A percentile compares a stretch with the other conserved stretches of the same genome.
phyloP scores from a whole-genome alignment of 805 yeast species.

The Kluyveromyces wickerhamii region DNA sequence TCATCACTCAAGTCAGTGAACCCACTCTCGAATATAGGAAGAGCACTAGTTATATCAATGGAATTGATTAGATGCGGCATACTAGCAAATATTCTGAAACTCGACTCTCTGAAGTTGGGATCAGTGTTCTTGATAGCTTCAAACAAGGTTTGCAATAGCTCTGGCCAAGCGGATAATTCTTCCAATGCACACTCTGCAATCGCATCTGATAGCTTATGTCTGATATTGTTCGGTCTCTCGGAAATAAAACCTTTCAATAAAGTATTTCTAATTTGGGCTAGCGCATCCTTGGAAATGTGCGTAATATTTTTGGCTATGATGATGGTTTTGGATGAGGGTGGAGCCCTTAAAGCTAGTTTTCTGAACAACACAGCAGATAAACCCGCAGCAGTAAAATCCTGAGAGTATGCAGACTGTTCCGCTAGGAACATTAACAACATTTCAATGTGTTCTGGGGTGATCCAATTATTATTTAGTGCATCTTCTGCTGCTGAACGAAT shows the following conservation, averaged over 20 bases:
- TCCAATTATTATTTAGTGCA: slow-evolving; percentile 69
- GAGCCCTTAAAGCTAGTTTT: slow-evolving; percentile 73
- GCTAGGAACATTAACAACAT: slow-evolving; percentile 69
- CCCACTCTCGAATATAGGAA: slow-evolving; percentile 71
- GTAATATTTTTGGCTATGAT: slow-evolving; percentile 77
- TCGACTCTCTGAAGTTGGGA: slow-evolving; percentile 74
- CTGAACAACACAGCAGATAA: slow-evolving; percentile 86
- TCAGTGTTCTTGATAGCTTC: slow-evolving; percentile 51
- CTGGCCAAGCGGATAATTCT: slow-evolving; percentile 63
- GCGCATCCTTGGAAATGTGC: slow-evolving; percentile 49
- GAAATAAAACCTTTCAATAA: slow-evolving; percentile 67
- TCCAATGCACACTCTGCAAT: slow-evolving; percentile 85
- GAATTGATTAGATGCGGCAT: slow-evolving; percentile 71
- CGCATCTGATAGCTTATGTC: slow-evolving; percentile 91
- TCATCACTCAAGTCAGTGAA: slow-evolving; percentile 73
- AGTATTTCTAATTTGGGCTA: slow-evolving; percentile 52
- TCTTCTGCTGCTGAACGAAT: slow-evolving; percentile 74
- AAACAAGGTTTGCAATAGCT: slow-evolving; percentile 64
- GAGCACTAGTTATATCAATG: slow-evolving; percentile 43
- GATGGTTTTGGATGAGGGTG: slow-evolving; percentile 46
- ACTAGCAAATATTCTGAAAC: slow-evolving; percentile 80
- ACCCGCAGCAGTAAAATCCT: slow-evolving; percentile 51
- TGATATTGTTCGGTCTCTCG: slow-evolving; percentile 62
- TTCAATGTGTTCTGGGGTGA: slow-evolving; percentile 56
- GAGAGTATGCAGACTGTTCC: slow-evolving; percentile 61